A percentile compares a stretch with the other conserved stretches of the same genome.
Evolutionary conservation across 1,139 yeast species (phyloP).

Genomic region (Yamadazyma sp.): DNA sequence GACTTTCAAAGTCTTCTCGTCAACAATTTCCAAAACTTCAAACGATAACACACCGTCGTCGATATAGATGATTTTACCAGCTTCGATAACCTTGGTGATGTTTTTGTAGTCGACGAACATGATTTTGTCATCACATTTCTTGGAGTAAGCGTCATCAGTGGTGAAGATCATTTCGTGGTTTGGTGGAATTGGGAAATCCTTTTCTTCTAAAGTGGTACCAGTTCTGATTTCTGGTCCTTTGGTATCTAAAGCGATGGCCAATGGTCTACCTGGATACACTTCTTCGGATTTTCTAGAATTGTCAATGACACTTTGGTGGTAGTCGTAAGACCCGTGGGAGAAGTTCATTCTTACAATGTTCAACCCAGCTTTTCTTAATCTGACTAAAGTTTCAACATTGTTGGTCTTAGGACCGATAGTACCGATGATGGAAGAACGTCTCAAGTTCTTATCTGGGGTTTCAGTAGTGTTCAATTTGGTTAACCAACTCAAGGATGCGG

Average conservation of each 20-base stretch:
- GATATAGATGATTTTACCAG: constrained; percentile 86
- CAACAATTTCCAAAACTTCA: constrained; percentile 81
- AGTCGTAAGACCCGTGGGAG: constrained; percentile 95
- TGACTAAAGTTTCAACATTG: constrained; percentile 78
- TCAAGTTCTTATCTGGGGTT: constrained; percentile 80
- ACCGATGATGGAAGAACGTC: constrained; percentile 97
- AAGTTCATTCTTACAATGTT: constrained; percentile 99
- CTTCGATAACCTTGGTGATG: constrained; percentile 88
- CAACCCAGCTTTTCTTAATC: constrained; percentile 93
- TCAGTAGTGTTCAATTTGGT: constrained; percentile 72
- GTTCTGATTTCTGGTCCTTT: constrained; percentile 99
- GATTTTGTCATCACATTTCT: constrained; percentile 68
- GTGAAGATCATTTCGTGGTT: constrained; percentile 92
- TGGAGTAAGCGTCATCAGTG: constrained; percentile 80
- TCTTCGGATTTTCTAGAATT: constrained; percentile 93
- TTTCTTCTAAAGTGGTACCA: constrained; percentile 80
- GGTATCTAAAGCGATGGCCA: constrained; percentile 97
- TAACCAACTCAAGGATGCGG: constrained; percentile 64
- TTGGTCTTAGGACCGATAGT: constrained; percentile 98
- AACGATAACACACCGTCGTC: constrained; percentile 98
- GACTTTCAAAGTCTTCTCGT: constrained; percentile 79
- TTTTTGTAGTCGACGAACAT: constrained; percentile 94
- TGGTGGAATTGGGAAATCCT: constrained; percentile 79
- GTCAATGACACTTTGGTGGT: constrained; percentile 95
- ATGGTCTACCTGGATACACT: constrained; percentile 89